Base-by-base conservation (phyloP, 2,329 filamentous ascomycete species). In the Pseudocercospora fijiensis region DNA sequence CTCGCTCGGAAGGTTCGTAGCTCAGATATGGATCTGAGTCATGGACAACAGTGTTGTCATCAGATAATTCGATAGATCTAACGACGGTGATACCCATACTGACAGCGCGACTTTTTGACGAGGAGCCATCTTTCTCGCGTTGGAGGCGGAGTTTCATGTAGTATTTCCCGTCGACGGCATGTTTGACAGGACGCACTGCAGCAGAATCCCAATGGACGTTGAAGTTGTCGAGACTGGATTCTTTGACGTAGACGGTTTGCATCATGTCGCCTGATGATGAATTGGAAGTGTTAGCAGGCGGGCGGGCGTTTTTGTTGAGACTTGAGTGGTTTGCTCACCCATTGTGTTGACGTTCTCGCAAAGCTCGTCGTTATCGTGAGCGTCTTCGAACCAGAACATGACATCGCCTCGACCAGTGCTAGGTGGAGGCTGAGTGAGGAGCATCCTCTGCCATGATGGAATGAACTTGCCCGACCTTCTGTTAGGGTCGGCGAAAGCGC, bases 331-430 rank as follows among this genome's bases (percentile, higher is more conserved):
- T 10, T n/a, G 13, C 49, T 16, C 16, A 20, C 62, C 65, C 43
- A 67, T 60, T 1, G 65, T 67, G 37, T 67, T 63, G 56, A 67
- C 62, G 16, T 61, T 60, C 33, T 64, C 62, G 49, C 62, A 67
- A 4, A 67, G 57, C 41, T 67, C 65, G 45, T 67, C 65, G 33
- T 67, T 64, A 28, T 64, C 65, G 52, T 60, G 51, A 5, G 58
- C 28, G 51, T 67, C 65, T 57, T 67, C 65, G 57, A 67, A 67
- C 65, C 65, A 67, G 62, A 67, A 67, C 65, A 67, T 67, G 18
- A 67, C 65, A 20, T 67, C 65, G 47, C 65, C 65, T 28, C 57
- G 30, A 27, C 65, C 65, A 3, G 65, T 67, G 24, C 37, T 57
- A 5, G 65, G 65, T 3, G 67, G 65, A 3, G 67, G 67, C 27